A percentile compares a stretch with the other conserved stretches of the same genome.
These are phyloP conservation scores for Neonectria neomacrospora DNA, from an alignment of 2,329 filamentous ascomycete species.

Conservation along the genomic window DNA sequence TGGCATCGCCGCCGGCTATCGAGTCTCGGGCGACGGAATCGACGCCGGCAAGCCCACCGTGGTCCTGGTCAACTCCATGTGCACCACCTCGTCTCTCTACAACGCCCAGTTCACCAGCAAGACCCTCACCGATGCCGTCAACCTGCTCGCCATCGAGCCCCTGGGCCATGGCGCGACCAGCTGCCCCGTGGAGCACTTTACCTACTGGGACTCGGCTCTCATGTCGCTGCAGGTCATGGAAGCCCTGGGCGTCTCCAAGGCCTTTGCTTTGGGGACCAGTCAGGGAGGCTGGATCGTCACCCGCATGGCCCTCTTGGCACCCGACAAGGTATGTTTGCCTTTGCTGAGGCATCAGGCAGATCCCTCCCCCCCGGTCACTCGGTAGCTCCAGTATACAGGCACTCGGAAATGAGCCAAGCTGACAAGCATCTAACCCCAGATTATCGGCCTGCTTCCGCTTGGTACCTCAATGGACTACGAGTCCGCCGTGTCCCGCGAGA, in stretches of 20 bases:
- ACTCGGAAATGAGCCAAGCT: constrained; percentile 11
- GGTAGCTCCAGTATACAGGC: neutral
- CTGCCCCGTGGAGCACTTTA: constrained; percentile 59
- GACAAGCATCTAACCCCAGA: constrained; percentile 45
- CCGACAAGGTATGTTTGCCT: constrained; percentile 53
- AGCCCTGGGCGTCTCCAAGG: constrained; percentile 58
- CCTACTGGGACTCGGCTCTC: constrained; percentile 65
- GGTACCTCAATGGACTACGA: constrained; percentile 66
- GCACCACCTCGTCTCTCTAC: constrained; percentile 60
- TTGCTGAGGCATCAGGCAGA: constrained; percentile 6
- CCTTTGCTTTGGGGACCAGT: constrained; percentile 62
- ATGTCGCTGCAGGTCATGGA: constrained; percentile 68
- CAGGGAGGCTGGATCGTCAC: constrained; percentile 64
- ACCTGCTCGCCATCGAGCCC: constrained; percentile 64
- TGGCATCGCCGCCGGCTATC: constrained; percentile 59
- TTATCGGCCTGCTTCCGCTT: constrained; percentile 59
- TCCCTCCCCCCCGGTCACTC: neutral
- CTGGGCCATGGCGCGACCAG: constrained; percentile 63
- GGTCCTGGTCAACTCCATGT: constrained; percentile 64
- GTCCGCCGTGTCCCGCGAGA: constrained; percentile 56
- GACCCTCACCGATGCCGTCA: constrained; percentile 54
- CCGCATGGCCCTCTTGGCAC: constrained; percentile 63
- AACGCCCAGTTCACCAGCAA: constrained; percentile 55
- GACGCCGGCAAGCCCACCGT: constrained; percentile 63
- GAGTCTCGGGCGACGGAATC: constrained; percentile 53